Evolutionary conservation across 2,329 filamentous ascomycete genomes (phyloP).

Genomic region (Alternaria arborescens): DNA sequence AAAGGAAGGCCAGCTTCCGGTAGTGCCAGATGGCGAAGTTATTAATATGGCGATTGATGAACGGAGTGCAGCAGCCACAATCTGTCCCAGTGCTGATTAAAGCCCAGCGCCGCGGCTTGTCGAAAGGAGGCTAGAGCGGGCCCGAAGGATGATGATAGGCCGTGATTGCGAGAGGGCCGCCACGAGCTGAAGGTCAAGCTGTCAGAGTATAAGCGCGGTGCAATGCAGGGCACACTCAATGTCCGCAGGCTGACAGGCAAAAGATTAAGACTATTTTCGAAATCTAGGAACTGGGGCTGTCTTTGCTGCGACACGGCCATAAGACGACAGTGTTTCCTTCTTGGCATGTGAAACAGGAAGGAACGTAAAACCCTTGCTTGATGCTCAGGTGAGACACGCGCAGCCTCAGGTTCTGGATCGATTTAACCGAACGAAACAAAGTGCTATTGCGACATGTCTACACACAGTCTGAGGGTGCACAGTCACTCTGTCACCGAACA

Average conservation of each 20-base stretch:
- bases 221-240: constrained; percentile 7
- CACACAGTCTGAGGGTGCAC: not conserved
- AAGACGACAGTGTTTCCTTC: constrained; percentile 25
- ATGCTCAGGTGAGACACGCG: constrained; percentile 33
- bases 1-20: constrained; percentile 44
- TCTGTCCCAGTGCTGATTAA: constrained; percentile 24
- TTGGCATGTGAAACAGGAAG: constrained; percentile 39
- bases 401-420: constrained; percentile 25
- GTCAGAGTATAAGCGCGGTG: constrained; percentile 4
- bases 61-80: constrained; percentile 25
- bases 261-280: not conserved
- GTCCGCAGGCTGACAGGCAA: not conserved
- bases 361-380: constrained; percentile 26
- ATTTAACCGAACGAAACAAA: not conserved
- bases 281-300: not conserved
- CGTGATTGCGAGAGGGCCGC: constrained; percentile 23
- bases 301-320: not conserved
- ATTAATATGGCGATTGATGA: constrained; percentile 28
- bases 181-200: constrained; percentile 17
- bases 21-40: constrained; percentile 36
- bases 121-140: constrained; percentile 23
- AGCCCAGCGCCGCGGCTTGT: constrained; percentile 25
- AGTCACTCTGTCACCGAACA: not conserved
- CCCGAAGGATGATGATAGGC: constrained; percentile 29
- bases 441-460: not conserved